These are phyloP conservation scores for Termitomyces eurrhizus DNA, from an alignment of 768 basidiomycete genomes.

Conservation along the genomic window DNA sequence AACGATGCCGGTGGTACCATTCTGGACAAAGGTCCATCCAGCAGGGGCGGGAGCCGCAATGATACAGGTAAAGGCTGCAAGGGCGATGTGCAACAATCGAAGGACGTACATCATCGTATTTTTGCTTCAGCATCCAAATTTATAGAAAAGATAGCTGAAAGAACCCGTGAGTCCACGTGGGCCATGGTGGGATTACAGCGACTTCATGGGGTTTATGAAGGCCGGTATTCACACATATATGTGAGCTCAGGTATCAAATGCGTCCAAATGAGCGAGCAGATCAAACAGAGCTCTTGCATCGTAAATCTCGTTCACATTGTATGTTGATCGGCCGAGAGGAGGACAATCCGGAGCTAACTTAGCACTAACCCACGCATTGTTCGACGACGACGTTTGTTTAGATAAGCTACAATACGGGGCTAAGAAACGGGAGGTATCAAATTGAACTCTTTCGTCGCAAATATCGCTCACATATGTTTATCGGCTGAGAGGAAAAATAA, in stretches of 20 bases:
- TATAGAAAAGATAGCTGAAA: not conserved
- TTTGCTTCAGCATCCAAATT: not conserved
- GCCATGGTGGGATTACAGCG: not conserved
- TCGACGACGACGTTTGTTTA: not conserved
- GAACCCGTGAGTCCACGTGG: not conserved
- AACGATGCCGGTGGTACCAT: slow-evolving; percentile 11
- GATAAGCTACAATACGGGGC: not conserved
- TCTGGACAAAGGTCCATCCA: slow-evolving; percentile 11
- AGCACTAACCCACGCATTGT: not conserved
- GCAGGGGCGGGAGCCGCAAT: not conserved
- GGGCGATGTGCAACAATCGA: not conserved
- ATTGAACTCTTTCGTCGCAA: not conserved
- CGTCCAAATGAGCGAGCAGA: not conserved
- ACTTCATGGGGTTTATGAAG: too few species aligned
- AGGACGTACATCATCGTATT: not conserved
- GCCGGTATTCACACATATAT: not conserved
- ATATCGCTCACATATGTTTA: not conserved
- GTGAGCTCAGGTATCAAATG: not conserved
- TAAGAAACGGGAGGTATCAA: not conserved
- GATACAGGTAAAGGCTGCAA: not conserved
- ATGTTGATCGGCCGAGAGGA: not conserved
- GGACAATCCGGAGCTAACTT: too few species aligned
- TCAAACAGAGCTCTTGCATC: not conserved
- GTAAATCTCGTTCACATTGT: not conserved
- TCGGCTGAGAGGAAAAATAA: not conserved